These are phyloP conservation scores for Lupinus albus DNA, from an alignment of 306 rosid species.

Conservation along the genomic window DNA sequence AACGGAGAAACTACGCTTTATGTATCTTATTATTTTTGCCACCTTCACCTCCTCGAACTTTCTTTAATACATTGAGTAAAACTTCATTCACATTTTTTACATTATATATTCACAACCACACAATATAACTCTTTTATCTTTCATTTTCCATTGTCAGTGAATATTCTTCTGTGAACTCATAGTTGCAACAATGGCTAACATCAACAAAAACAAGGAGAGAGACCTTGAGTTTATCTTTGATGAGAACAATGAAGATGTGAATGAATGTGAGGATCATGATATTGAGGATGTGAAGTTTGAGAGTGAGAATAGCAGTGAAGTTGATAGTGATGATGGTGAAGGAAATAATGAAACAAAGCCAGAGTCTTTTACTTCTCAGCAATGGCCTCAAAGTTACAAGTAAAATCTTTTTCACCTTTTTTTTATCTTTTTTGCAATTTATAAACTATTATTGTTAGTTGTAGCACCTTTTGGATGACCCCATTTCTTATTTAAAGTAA, in stretches of 20 bases:
- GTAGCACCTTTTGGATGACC: background rate
- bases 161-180: too few relatives aligned
- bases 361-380: constrained; percentile 60
- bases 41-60: background rate
- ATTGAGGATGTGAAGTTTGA: constrained; percentile 45
- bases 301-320: constrained; percentile 36
- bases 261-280: constrained; percentile 28
- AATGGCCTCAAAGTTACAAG: constrained; percentile 92
- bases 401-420: constrained; percentile 21
- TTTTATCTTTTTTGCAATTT: background rate
- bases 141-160: background rate
- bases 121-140: background rate
- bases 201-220: constrained; percentile 30
- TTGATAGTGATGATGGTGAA: constrained; percentile 30
- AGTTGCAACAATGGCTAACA: constrained; percentile 41
- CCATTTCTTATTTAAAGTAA: constrained; percentile 3
- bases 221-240: constrained; percentile 47
- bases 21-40: background rate
- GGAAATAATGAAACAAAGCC: constrained; percentile 11
- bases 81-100: background rate
- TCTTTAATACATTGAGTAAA: background rate
- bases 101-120: background rate
- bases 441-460: background rate
- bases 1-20: too few relatives aligned
- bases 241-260: too few relatives aligned